These are phyloP conservation scores for Trichothecium roseum DNA, from an alignment of 2,329 filamentous ascomycete genomes.

Conservation along the genomic window DNA sequence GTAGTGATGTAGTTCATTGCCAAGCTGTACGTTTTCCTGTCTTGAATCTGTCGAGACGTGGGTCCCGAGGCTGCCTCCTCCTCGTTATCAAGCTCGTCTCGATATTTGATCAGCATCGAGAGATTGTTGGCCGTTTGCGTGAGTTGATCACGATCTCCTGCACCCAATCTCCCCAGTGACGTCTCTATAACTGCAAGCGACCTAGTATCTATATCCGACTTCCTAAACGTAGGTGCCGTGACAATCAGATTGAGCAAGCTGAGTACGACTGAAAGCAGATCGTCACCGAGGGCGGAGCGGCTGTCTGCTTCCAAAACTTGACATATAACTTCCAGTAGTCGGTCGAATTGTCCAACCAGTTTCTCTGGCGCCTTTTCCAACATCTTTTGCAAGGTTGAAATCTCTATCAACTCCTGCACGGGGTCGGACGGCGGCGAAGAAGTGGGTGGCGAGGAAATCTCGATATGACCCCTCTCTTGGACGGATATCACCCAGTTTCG, in stretches of 20 bases:
- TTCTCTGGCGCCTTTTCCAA: constrained; percentile 53
- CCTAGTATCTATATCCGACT: constrained; percentile 29
- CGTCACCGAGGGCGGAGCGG: constrained; percentile 30
- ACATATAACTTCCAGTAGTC: constrained; percentile 53
- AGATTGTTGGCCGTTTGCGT: constrained; percentile 47
- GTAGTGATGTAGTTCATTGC: constrained; percentile 55
- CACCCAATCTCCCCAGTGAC: constrained; percentile 34
- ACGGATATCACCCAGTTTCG: constrained; percentile 40
- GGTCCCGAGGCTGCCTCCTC: constrained; percentile 25
- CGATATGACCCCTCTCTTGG: not conserved
- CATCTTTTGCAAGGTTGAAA: constrained; percentile 54
- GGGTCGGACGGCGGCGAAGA: constrained; percentile 11
- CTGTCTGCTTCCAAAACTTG: constrained; percentile 44
- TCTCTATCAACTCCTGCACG: constrained; percentile 39
- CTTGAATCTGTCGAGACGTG: constrained; percentile 42
- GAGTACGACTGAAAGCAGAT: constrained; percentile 41
- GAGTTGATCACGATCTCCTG: constrained; percentile 25
- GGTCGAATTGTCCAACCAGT: constrained; percentile 51
- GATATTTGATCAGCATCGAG: constrained; percentile 42
- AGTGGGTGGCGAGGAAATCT: not conserved
- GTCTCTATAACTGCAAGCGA: constrained; percentile 35
- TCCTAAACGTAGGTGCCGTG: constrained; percentile 45
- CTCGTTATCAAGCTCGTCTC: constrained; percentile 39
- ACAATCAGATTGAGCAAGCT: constrained; percentile 52
- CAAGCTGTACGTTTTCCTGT: constrained; percentile 50